These are phyloP conservation scores for Silene conica DNA, from an alignment of 148 eudicot species.

Conservation along the genomic window DNA sequence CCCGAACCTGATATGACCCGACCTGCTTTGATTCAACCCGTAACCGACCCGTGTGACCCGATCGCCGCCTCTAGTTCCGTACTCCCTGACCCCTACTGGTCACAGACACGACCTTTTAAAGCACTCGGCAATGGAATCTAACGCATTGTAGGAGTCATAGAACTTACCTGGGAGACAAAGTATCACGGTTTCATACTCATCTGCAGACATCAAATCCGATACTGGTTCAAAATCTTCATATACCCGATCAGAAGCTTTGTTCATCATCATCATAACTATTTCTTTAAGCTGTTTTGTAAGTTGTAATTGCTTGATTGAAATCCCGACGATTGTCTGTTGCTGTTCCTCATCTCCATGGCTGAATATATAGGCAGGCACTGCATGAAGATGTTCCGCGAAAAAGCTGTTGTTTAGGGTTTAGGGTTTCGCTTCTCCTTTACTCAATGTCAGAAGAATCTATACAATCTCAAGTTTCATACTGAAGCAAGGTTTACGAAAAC, in stretches of 20 bases:
- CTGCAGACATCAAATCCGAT: slow-evolving; percentile 31
- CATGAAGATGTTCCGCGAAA: background rate
- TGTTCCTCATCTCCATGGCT: background rate
- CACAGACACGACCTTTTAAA: too few species aligned
- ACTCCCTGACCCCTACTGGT: too few species aligned
- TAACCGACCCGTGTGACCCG: too few species aligned
- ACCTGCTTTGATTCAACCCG: too few species aligned
- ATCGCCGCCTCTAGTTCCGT: too few species aligned
- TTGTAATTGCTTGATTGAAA: background rate
- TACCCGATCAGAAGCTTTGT: slow-evolving; percentile 20
- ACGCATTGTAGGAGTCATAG: background rate
- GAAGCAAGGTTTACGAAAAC: slow-evolving; percentile 8
- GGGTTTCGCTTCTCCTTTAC: slow-evolving; percentile 12
- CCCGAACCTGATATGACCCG: too few species aligned
- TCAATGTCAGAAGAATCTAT: slow-evolving; percentile 19
- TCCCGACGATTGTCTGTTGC: background rate
- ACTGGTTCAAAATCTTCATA: slow-evolving; percentile 43
- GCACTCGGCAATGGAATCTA: too few species aligned
- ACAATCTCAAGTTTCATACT: background rate
- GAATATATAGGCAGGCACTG: too few species aligned
- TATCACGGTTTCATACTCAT: slow-evolving; percentile 43
- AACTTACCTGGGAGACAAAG: slow-evolving; percentile 50
- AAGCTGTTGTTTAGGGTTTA: background rate
- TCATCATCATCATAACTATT: background rate
- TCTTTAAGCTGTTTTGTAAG: background rate